Evolutionary conservation across 1,139 yeast species (phyloP), one percentile per base, ranked within the genome.

Genomic region (Diutina scorzettiae): DNA sequence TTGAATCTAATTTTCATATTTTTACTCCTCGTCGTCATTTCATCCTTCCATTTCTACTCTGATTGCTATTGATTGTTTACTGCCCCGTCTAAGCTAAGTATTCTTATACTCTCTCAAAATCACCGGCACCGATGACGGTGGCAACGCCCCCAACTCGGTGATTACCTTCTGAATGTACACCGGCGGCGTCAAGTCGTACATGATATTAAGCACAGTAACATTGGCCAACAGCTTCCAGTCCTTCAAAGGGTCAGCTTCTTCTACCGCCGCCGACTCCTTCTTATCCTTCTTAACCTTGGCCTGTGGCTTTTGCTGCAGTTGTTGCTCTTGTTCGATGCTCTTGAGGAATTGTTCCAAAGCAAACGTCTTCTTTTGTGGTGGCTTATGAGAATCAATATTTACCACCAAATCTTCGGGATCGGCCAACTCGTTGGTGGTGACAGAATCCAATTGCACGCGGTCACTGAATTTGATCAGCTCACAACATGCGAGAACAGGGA

Each of bases 61-160:
- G 25, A 23, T 23, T 23, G 6, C 9, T 23, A 23, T 23, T 6
- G 6, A 6, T 6, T 23, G 6, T 6, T 23, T 9, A 6, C 9
- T 6, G 6, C 25, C 25, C 9, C 25, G 9, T 23, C 9, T 9
- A 6, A 32, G 12, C 18, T 34, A 34, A 11, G 39, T 34, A 51
- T 69, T 71, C 61, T 85, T 85, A 61, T 91, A 91, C 59, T 91
- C 98, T 62, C 97, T 76, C 53, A 91, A 69, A 47, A 91, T 86
- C 37, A 91, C 97, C 25, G 98, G 98, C 46, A 91, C 97, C 1
- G 97, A 86, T 7, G 95, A 84, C 37, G 98, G 95, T 5, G 98
- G 98, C 50, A 93, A 70, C 4, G 95, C 86, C 20, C 99, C 99
- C 48, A 89, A 76, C 58, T 91, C 99, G 2, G 98, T 91, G 42